Percentiles rank a stretch among this genome's conserved stretches.
These are phyloP conservation scores for Penicillium sp. DNA, from an alignment of 2,329 filamentous ascomycete species.

Conservation along the genomic window DNA sequence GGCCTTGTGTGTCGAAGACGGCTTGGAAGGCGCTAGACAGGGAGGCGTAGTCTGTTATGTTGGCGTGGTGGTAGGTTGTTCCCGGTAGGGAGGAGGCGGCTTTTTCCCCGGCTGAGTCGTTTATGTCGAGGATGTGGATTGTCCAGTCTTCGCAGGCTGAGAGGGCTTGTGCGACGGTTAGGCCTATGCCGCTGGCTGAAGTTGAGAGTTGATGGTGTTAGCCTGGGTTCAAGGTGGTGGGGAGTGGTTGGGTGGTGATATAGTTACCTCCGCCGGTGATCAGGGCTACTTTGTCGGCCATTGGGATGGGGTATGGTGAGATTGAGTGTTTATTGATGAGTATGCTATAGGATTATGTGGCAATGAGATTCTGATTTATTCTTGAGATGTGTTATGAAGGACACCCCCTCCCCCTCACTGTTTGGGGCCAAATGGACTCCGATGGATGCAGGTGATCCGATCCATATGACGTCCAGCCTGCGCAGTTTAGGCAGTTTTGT, in stretches of 20 bases:
- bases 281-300: constrained; percentile 12
- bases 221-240: neutral
- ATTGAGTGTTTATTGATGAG: no score
- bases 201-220: neutral
- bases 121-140: constrained; percentile 48
- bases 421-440: no score
- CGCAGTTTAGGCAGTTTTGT: no score
- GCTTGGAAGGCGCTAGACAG: constrained; percentile 41
- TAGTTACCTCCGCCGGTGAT: constrained; percentile 23
- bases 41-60: constrained; percentile 42
- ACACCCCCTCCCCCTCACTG: no score
- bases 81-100: constrained; percentile 30
- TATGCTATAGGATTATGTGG: no score
- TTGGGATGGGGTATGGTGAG: neutral
- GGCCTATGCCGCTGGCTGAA: constrained; percentile 50
- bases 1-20: constrained; percentile 38
- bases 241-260: neutral
- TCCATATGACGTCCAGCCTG: no score
- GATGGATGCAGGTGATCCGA: no score
- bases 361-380: no score
- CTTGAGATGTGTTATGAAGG: no score
- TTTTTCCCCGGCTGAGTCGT: constrained; percentile 37
- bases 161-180: constrained; percentile 46
- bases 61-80: constrained; percentile 44
- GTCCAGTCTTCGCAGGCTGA: constrained; percentile 41